Percentiles rank a stretch among this genome's conserved stretches.
Conservation (phyloP, 1,284 basidiomycete species). For the Tilletia horrida region DNA sequence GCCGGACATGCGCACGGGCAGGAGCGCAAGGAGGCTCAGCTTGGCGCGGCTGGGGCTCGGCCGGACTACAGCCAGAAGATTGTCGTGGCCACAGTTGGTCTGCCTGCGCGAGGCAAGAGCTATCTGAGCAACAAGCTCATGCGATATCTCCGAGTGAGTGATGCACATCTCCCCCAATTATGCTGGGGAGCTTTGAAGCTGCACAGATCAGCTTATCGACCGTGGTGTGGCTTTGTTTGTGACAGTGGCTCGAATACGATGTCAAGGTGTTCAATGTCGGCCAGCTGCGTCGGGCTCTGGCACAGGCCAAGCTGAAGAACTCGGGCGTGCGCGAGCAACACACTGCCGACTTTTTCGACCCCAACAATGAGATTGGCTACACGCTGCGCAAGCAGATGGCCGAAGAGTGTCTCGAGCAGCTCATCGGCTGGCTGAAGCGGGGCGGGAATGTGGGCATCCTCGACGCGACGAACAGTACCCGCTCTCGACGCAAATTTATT, state of each 20-base stretch:
- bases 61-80: conserved; percentile 99
- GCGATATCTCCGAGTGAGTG: conserved; percentile 47
- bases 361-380: conserved; percentile 75
- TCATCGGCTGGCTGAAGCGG: conserved; percentile 85
- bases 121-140: conserved; percentile 54
- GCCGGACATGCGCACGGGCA: neutral
- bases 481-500: conserved; percentile 72
- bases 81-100: conserved; percentile 85
- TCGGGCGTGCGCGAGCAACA: conserved; percentile 83
- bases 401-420: conserved; percentile 85
- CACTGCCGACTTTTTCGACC: conserved; percentile 85
- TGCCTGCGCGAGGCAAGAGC: conserved; percentile 53
- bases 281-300: conserved; percentile 83
- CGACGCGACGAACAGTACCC: conserved; percentile 92
- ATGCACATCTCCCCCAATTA: no score
- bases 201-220: no score
- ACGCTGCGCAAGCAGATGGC: conserved; percentile 78
- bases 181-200: no score
- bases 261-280: conserved; percentile 99
- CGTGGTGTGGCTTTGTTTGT: no score
- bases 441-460: conserved; percentile 98
- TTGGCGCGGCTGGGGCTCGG: conserved; percentile 69
- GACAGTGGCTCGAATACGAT: conserved; percentile 94
- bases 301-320: conserved; percentile 66
- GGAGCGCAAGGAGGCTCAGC: conserved; percentile 4